These are phyloP conservation scores for Phytophthora ramorum DNA, from an alignment of 352 stramenopile genomes.

Conservation along the genomic window DNA sequence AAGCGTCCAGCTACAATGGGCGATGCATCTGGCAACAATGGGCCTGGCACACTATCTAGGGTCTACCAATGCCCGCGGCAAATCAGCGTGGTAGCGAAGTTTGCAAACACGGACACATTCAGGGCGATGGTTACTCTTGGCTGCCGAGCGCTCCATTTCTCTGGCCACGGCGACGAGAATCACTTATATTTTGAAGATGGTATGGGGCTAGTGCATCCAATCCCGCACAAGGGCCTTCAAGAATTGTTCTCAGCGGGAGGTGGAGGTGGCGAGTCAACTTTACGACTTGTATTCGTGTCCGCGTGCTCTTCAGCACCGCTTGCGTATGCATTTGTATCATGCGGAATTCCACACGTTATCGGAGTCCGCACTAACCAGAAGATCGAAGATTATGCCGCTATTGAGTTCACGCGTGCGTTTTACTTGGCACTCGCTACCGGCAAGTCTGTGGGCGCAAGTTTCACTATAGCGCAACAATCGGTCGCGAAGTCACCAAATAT, in stretches of 20 bases:
- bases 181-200: constrained; percentile 96
- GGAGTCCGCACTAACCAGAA: constrained; percentile 87
- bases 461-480: constrained; percentile 75
- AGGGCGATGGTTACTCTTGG: constrained; percentile 92
- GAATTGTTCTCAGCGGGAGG: constrained; percentile 72
- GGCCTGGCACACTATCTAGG: constrained; percentile 27
- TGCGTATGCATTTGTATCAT: constrained; percentile 87
- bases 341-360: constrained; percentile 92
- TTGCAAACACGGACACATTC: constrained; percentile 94
- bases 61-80: constrained; percentile 71
- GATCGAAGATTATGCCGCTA: constrained; percentile 88
- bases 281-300: constrained; percentile 84
- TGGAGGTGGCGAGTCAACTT: constrained; percentile 42
- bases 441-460: constrained; percentile 75
- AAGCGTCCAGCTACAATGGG: constrained; percentile 41
- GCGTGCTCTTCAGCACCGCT: constrained; percentile 80
- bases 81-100: constrained; percentile 95
- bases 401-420: constrained; percentile 87
- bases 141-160: constrained; percentile 95
- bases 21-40: constrained; percentile 18
- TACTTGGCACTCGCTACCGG: constrained; percentile 80
- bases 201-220: constrained; percentile 81
- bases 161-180: constrained; percentile 93
- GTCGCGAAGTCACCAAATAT: constrained; percentile 85
- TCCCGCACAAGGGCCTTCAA: constrained; percentile 71